These are phyloP conservation scores for Centrapalus pauciflorus DNA, from an alignment of 129 eudicot species.

Conservation along the genomic window DNA sequence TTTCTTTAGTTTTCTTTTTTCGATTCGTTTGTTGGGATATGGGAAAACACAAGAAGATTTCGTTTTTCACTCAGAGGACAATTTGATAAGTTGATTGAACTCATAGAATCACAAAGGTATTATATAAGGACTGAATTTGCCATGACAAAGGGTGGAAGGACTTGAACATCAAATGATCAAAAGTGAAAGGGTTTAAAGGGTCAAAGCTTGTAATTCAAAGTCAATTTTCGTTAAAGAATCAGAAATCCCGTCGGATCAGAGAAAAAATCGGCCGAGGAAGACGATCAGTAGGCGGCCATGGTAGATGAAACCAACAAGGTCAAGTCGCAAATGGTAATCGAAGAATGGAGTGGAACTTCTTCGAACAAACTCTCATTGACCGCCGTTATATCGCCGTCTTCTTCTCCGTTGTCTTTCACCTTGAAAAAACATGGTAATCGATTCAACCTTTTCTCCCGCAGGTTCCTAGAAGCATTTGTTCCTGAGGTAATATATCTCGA, in stretches of 20 bases:
- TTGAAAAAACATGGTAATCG: slow-evolving; percentile 42
- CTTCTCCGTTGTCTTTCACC: slow-evolving; percentile 34
- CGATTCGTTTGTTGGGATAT: too few relatives aligned
- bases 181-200: background rate
- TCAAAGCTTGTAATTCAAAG: background rate
- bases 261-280: slow-evolving; percentile 3
- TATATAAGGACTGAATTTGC: background rate
- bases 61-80: too few relatives aligned
- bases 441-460: slow-evolving; percentile 47
- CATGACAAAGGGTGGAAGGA: background rate
- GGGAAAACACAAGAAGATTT: too few relatives aligned
- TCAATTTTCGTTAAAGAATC: slow-evolving; percentile 1
- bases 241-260: background rate
- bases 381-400: slow-evolving; percentile 51
- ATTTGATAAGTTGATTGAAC: too few relatives aligned
- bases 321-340: slow-evolving; percentile 32
- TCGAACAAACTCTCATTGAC: slow-evolving; percentile 60
- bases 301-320: slow-evolving; percentile 13
- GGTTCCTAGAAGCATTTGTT: slow-evolving; percentile 78
- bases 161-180: background rate
- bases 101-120: too few relatives aligned
- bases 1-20: too few relatives aligned
- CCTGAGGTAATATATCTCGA: slow-evolving; percentile 59
- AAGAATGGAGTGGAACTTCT: slow-evolving; percentile 83
- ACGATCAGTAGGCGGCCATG: slow-evolving; percentile 25